Percentiles rank a stretch among this genome's conserved stretches.
These are phyloP conservation scores for Geotrichum australiense DNA, from an alignment of 1,139 yeast species.

Conservation along the genomic window DNA sequence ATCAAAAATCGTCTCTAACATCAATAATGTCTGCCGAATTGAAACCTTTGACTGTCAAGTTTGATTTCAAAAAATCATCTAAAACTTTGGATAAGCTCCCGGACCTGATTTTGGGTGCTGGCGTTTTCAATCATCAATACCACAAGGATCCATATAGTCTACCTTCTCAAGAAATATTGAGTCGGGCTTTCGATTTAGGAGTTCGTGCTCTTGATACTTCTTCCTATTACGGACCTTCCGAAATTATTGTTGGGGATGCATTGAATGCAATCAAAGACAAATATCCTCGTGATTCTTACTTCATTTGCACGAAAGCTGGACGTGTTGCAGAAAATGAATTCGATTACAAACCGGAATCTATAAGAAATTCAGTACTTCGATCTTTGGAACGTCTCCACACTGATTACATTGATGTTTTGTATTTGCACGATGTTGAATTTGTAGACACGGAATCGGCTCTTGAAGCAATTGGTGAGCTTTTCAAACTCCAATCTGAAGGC, in stretches of 20 bases:
- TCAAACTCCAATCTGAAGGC: conserved; percentile 56
- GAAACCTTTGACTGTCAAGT: conserved; percentile 16
- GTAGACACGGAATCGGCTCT: conserved; percentile 48
- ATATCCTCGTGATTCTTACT: conserved; percentile 56
- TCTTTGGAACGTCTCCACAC: conserved; percentile 63
- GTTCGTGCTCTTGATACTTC: conserved; percentile 80
- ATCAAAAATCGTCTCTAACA: no score
- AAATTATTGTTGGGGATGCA: conserved; percentile 63
- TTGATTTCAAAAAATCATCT: conserved; percentile 8
- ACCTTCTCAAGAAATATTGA: conserved; percentile 52
- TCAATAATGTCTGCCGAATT: conserved; percentile 6
- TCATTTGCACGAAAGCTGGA: conserved; percentile 83
- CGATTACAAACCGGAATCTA: conserved; percentile 59
- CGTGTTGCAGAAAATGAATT: conserved; percentile 60
- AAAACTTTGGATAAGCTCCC: conserved; percentile 36
- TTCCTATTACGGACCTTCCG: conserved; percentile 91
- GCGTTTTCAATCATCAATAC: conserved; percentile 75
- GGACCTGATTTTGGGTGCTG: conserved; percentile 74
- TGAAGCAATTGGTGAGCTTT: conserved; percentile 58
- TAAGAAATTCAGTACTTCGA: conserved; percentile 56
- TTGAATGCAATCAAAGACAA: conserved; percentile 40
- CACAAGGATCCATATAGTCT: conserved; percentile 54
- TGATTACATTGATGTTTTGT: conserved; percentile 66
- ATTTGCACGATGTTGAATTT: conserved; percentile 87
- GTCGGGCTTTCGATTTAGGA: conserved; percentile 58